A percentile compares a stretch with the other conserved stretches of the same genome.
Evolutionary conservation across 306 rosid genomes (phyloP).

Genomic region (Fagus crenata): DNA sequence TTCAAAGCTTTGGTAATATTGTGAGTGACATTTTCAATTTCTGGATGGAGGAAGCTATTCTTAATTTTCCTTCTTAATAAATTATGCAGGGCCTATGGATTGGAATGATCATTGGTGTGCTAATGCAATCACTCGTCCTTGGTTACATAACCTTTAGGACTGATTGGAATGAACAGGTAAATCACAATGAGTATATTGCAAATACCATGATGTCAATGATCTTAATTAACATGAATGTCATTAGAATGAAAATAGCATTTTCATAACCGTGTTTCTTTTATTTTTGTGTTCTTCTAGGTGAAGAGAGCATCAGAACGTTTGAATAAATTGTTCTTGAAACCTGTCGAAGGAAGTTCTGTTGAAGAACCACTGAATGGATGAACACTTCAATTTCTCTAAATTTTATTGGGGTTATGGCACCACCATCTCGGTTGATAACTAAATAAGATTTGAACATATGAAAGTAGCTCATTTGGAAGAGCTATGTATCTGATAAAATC

Average conservation of each 20-base stretch:
- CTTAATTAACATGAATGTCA: neutral
- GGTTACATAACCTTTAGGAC: neutral
- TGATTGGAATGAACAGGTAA: conserved; percentile 7
- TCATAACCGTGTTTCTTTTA: neutral
- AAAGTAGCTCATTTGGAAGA: too few relatives aligned
- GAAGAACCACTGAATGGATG: neutral
- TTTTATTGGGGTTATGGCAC: too few relatives aligned
- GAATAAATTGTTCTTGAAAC: neutral
- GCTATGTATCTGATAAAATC: too few relatives aligned
- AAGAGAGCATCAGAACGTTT: neutral
- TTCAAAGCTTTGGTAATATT: too few relatives aligned
- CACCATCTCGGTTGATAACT: too few relatives aligned
- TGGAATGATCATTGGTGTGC: conserved; percentile 1
- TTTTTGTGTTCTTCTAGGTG: neutral
- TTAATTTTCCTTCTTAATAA: neutral
- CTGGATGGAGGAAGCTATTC: neutral
- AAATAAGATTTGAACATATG: too few relatives aligned
- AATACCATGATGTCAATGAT: too few relatives aligned
- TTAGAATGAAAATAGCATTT: neutral
- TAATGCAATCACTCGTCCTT: neutral
- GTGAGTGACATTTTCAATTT: too few relatives aligned
- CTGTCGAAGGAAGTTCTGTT: neutral
- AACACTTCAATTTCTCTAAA: neutral
- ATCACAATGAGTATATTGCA: neutral
- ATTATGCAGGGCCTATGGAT: conserved; percentile 2